Evolutionary conservation across 257 asterid species (phyloP), one percentile per base, ranked within the genome.

Genomic region (Verbena officinalis): DNA sequence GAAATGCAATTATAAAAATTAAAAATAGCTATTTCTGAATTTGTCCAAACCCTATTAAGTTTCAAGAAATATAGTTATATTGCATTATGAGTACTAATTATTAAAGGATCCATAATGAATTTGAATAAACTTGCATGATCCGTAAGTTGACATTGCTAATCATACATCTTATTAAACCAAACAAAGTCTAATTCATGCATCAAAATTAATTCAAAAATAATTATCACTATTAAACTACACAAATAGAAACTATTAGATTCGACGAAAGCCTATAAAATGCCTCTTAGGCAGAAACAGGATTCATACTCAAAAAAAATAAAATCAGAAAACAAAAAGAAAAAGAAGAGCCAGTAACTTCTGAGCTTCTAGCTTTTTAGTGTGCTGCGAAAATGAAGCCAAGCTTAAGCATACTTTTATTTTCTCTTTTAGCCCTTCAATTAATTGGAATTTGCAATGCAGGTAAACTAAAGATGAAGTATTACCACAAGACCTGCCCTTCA

Each of bases 401-500:
- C 39, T 58, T 58, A 7, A 52, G 23, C n/a, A 38, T 6, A 5
- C 3, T 42, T 23, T 23, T 43, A 1, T 36, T 59, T 59, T 52
- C 57, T 3, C 11, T 59, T 59, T 59, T 40, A 52, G 36, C 38
- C 15, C 22, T 59, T 14, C 9, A 39, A 7, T n/a, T 45, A 11
- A 0, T 59, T 21, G 53, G 39, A 59, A 59, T 13, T 59, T 59
- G 65, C 65, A 59, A 22, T 39, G 53, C 54, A 40, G 65, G 65
- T 22, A 16, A 40, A 12, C 38, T 59, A 31, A 59, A 59, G 36
- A 59, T 59, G 59, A 58, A 72, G 16, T 71, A 66, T 54, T 68
- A 67, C 55, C 49, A 44, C 48, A 54, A 42, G 13, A 15, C 27
- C 38, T 68, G 75, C 20, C 74, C 83, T 5, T 34, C 53, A 36